Evolutionary conservation across 768 basidiomycete genomes (phyloP).

Genomic region (Pulveroboletus sp.): DNA sequence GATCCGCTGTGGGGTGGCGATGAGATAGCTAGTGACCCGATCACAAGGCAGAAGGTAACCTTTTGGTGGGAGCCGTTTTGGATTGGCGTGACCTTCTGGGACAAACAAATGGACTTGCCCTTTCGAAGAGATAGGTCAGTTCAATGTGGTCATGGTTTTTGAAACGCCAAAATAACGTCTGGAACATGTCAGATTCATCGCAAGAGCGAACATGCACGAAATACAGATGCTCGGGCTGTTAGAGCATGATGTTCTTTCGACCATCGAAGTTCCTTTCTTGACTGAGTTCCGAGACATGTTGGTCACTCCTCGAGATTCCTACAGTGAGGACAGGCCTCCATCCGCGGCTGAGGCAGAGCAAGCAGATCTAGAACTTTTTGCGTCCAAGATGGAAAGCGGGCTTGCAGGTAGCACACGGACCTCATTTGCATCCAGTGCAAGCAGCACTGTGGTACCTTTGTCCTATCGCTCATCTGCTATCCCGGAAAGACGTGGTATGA

Average conservation of each 20-base stretch:
- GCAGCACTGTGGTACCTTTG: conserved; percentile 34
- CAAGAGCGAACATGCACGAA: conserved; percentile 95
- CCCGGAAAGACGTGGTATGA: conserved; percentile 38
- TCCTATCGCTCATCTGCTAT: conserved; percentile 33
- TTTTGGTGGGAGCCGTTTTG: conserved; percentile 94
- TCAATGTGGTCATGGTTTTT: not conserved
- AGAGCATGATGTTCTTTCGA: conserved; percentile 87
- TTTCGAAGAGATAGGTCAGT: conserved; percentile 72
- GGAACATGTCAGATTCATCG: conserved; percentile 67
- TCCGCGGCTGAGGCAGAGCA: conserved; percentile 62
- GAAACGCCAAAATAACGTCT: not conserved
- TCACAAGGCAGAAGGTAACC: conserved; percentile 44
- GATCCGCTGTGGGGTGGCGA: conserved; percentile 80
- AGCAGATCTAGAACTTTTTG: conserved; percentile 72
- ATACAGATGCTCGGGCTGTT: conserved; percentile 92
- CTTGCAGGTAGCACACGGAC: conserved; percentile 30
- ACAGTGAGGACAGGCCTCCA: conserved; percentile 34
- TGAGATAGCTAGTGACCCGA: conserved; percentile 39
- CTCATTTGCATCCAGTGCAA: conserved; percentile 41
- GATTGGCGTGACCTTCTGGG: conserved; percentile 82
- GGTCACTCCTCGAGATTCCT: conserved; percentile 32
- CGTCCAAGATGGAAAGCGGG: conserved; percentile 42
- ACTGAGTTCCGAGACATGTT: conserved; percentile 39
- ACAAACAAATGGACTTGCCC: conserved; percentile 81
- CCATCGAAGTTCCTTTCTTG: conserved; percentile 83